phyloP scores from a whole-genome alignment of 2,329 filamentous ascomycete genomes.

The Venturiaceae sp. region DNA sequence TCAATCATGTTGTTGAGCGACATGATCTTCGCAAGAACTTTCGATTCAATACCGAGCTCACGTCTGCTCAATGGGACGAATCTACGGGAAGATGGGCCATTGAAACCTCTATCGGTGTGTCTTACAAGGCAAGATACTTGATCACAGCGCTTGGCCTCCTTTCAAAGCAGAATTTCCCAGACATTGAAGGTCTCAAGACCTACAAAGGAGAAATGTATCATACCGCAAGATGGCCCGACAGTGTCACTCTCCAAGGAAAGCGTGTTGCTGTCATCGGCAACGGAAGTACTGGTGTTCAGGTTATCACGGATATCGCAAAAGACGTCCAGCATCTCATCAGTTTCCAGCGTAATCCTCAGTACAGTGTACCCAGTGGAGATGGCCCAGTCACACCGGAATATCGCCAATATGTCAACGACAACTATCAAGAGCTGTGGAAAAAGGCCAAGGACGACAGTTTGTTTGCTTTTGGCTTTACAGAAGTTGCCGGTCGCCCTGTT shows the following conservation, averaged over 20 bases:
- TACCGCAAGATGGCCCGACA: not conserved
- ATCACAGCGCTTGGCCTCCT: constrained; percentile 31
- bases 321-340: constrained; percentile 16
- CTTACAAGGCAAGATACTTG: constrained; percentile 25
- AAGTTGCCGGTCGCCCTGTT: not conserved
- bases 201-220: not conserved
- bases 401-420: constrained; percentile 37
- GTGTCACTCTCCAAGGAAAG: constrained; percentile 12
- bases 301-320: constrained; percentile 24
- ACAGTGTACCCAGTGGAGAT: not conserved
- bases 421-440: constrained; percentile 28
- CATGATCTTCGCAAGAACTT: constrained; percentile 27
- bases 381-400: constrained; percentile 13
- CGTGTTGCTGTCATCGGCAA: constrained; percentile 21
- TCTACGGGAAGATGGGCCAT: constrained; percentile 19
- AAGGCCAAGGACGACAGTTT: too few species aligned
- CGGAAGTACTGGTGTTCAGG: constrained; percentile 23
- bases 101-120: constrained; percentile 15
- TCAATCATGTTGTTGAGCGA: constrained; percentile 22
- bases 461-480: not conserved
- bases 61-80: constrained; percentile 24
- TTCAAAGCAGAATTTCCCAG: constrained; percentile 29
- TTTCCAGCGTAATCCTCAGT: constrained; percentile 1
- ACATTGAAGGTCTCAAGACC: not conserved
- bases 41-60: constrained; percentile 29